Conservation (phyloP, 108 stramenopile genomes). For the Cyclotella atomus region DNA sequence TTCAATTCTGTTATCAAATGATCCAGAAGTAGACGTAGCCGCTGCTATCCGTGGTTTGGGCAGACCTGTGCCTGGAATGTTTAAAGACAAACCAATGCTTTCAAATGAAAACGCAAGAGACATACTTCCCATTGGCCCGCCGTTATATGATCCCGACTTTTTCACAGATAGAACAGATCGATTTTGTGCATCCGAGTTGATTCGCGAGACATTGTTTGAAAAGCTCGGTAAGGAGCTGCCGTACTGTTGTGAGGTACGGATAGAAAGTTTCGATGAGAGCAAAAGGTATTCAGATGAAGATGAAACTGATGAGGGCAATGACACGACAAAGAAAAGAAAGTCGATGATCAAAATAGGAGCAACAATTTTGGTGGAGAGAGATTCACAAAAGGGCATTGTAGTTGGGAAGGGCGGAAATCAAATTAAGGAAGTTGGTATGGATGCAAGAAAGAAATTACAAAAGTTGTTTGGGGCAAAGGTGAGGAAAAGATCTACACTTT, state of each 20-base stretch:
- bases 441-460: slow-evolving; percentile 80
- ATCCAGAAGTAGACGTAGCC: slow-evolving; percentile 57
- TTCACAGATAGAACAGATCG: slow-evolving; percentile 84
- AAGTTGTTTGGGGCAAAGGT: slow-evolving; percentile 62
- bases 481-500: not conserved
- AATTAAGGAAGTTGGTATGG: slow-evolving; percentile 87
- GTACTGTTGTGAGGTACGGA: slow-evolving; percentile 93
- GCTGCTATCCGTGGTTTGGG: slow-evolving; percentile 73
- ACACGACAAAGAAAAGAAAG: slow-evolving; percentile 27
- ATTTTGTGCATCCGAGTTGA: slow-evolving; percentile 89
- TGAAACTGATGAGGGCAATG: not conserved
- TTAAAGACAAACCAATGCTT: slow-evolving; percentile 50
- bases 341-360: slow-evolving; percentile 79
- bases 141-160: slow-evolving; percentile 73
- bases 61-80: slow-evolving; percentile 86
- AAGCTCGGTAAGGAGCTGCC: slow-evolving; percentile 89
- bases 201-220: slow-evolving; percentile 84
- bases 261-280: slow-evolving; percentile 89
- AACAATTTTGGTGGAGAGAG: slow-evolving; percentile 82
- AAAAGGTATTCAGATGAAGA: slow-evolving; percentile 40
- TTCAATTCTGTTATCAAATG: slow-evolving; percentile 61
- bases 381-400: slow-evolving; percentile 93
- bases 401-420: slow-evolving; percentile 88
- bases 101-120: slow-evolving; percentile 55
- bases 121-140: slow-evolving; percentile 70